Evolutionary conservation across 768 basidiomycete genomes (phyloP).

Genomic region (Psilocybe sp.): DNA sequence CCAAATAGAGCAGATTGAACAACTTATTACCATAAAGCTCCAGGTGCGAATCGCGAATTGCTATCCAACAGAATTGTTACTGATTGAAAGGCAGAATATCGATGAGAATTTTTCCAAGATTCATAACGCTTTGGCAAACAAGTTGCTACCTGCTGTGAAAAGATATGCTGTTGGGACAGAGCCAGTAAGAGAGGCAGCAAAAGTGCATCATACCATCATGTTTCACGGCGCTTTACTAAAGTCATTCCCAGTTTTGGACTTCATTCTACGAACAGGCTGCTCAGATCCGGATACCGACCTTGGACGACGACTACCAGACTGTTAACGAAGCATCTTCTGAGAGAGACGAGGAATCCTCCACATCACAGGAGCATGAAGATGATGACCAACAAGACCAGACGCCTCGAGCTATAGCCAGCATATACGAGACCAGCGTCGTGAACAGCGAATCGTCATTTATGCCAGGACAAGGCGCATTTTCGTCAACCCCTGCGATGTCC

Average conservation of each 20-base stretch:
- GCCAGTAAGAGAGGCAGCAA: slow-evolving; percentile 86
- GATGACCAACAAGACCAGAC: slow-evolving; percentile 15
- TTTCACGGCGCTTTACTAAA: background rate
- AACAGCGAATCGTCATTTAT: slow-evolving; percentile 72
- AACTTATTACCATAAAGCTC: slow-evolving; percentile 87
- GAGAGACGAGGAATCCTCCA: no score
- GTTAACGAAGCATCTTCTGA: slow-evolving; percentile 30
- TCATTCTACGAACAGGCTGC: slow-evolving; percentile 96
- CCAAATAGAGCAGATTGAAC: slow-evolving; percentile 94
- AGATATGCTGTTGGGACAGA: slow-evolving; percentile 84
- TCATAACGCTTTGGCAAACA: slow-evolving; percentile 78
- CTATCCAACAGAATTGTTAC: background rate
- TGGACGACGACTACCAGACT: slow-evolving; percentile 58
- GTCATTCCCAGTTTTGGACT: slow-evolving; percentile 77
- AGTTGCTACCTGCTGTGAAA: slow-evolving; percentile 85
- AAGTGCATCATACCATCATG: slow-evolving; percentile 45
- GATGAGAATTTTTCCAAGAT: slow-evolving; percentile 93
- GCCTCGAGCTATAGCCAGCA: slow-evolving; percentile 18
- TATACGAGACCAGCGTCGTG: slow-evolving; percentile 41
- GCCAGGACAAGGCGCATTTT: slow-evolving; percentile 67
- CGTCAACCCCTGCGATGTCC: slow-evolving; percentile 74
- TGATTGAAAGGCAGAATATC: slow-evolving; percentile 58
- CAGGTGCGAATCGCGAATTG: slow-evolving; percentile 49
- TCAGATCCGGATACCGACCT: slow-evolving; percentile 76
- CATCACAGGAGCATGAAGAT: slow-evolving; percentile 22